Evolutionary conservation across 2,329 filamentous ascomycete species (phyloP).

Genomic region (Paecilomyces sp.): DNA sequence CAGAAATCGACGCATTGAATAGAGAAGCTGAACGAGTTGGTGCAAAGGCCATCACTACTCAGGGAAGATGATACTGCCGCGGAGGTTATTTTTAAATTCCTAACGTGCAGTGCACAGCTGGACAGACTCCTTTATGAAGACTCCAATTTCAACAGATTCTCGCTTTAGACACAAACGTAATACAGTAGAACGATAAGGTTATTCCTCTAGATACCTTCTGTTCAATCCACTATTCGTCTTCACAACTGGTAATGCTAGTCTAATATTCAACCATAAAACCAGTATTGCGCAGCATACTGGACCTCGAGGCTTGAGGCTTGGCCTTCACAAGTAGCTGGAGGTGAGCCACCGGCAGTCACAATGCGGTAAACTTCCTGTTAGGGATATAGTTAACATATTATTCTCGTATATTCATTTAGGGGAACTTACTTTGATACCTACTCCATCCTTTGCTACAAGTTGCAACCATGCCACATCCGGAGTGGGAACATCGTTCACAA

Average conservation of each 20-base stretch:
- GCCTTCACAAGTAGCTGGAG: conserved; percentile 27
- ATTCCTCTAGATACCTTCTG: too few relatives aligned
- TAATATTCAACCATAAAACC: conserved; percentile 30
- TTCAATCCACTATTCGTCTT: too few relatives aligned
- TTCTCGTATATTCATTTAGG: conserved; percentile 3
- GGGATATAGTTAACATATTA: conserved; percentile 6
- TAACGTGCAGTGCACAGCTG: too few relatives aligned
- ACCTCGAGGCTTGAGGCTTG: conserved; percentile 23
- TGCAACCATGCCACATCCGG: conserved; percentile 28
- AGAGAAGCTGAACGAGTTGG: conserved; percentile 42
- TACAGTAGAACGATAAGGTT: too few relatives aligned
- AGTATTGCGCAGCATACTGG: conserved; percentile 37
- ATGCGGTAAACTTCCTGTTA: conserved; percentile 35
- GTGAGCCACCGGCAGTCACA: conserved; percentile 27
- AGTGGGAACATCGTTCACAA: not conserved
- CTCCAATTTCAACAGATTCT: too few relatives aligned
- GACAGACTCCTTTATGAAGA: too few relatives aligned
- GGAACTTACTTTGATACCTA: conserved; percentile 22
- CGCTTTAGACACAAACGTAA: too few relatives aligned
- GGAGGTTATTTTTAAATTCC: too few relatives aligned
- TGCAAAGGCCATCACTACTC: conserved; percentile 5
- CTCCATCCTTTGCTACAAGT: conserved; percentile 18
- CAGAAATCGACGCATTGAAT: conserved; percentile 45
- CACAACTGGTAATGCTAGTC: too few relatives aligned
- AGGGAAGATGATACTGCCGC: not conserved